Evolutionary conservation across 352 stramenopile genomes (phyloP).

Genomic region (Globisporangium orthogonon): DNA sequence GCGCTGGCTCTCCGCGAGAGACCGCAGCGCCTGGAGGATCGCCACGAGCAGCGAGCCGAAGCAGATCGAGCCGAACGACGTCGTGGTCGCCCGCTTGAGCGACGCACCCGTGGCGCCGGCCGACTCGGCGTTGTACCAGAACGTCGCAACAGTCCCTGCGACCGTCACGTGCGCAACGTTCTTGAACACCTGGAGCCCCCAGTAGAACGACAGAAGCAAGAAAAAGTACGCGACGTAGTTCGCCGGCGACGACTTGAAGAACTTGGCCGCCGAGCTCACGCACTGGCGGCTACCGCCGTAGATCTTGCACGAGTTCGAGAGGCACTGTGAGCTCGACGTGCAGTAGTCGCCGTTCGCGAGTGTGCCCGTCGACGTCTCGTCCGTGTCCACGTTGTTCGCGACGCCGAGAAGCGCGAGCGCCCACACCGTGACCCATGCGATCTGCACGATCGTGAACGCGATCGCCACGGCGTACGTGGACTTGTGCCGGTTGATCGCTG

Average conservation of each 20-base stretch:
- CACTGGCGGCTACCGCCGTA: conserved; percentile 14
- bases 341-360: conserved; percentile 18
- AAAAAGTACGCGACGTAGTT: conserved; percentile 66
- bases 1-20: conserved; percentile 63
- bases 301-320: conserved; percentile 30
- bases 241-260: conserved; percentile 25
- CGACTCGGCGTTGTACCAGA: conserved; percentile 92
- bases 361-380: conserved; percentile 13
- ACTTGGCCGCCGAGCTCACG: conserved; percentile 17
- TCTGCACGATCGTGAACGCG: conserved; percentile 83
- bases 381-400: conserved; percentile 67
- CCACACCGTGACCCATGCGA: conserved; percentile 89
- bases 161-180: conserved; percentile 93
- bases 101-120: conserved; percentile 75
- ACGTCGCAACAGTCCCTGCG: conserved; percentile 91
- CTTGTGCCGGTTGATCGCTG: conserved; percentile 86
- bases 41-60: conserved; percentile 92
- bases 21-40: conserved; percentile 87
- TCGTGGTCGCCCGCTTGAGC: conserved; percentile 83
- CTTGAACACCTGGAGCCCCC: conserved; percentile 88
- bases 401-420: conserved; percentile 82
- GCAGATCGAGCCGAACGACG: conserved; percentile 94
- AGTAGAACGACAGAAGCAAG: conserved; percentile 93
- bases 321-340: conserved; percentile 24
- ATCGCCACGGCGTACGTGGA: conserved; percentile 87